Evolutionary conservation across 331 rosid genomes (phyloP).

Genomic region (Stylosanthes scabra): DNA sequence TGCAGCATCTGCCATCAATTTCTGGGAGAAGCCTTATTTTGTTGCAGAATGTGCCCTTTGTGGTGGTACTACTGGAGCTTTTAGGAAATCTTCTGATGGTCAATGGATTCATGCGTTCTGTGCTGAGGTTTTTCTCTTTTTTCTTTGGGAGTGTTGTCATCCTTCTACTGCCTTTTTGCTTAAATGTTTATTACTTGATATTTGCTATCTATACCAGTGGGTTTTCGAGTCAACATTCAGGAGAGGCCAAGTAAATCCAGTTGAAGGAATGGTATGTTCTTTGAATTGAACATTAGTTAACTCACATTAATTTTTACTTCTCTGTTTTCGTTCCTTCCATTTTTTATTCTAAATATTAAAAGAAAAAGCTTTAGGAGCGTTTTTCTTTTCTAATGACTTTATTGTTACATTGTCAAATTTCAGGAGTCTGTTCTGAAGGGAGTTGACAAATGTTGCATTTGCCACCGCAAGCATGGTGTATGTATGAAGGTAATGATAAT

Average conservation of each 20-base stretch:
- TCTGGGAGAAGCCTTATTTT: conserved; percentile 85
- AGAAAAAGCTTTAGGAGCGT: conserved; percentile 1
- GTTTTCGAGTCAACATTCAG: conserved; percentile 79
- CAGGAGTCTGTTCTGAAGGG: conserved; percentile 73
- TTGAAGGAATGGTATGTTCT: conserved; percentile 90
- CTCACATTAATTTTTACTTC: no score
- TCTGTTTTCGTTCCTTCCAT: neutral
- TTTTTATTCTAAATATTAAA: neutral
- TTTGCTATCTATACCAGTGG: conserved; percentile 64
- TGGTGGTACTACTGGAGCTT: conserved; percentile 93
- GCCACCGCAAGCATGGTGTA: conserved; percentile 78
- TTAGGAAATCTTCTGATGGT: conserved; percentile 88
- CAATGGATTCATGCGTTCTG: conserved; percentile 99
- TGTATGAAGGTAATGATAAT: conserved; percentile 74
- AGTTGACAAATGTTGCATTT: conserved; percentile 67
- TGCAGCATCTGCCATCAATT: conserved; percentile 64
- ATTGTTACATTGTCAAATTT: conserved; percentile 38
- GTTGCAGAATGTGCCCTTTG: conserved; percentile 91
- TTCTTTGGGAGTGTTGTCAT: conserved; percentile 9
- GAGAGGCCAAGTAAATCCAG: conserved; percentile 80
- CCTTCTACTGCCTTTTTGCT: conserved; percentile 9
- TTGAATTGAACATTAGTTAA: conserved; percentile 7
- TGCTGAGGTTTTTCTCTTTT: conserved; percentile 74
- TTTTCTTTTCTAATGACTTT: conserved; percentile 16
- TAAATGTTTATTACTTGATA: conserved; percentile 17